Evolutionary conservation across 257 asterid genomes (phyloP), one percentile per base, ranked within the genome.

Genomic region (Craterostigma plantagineum): DNA sequence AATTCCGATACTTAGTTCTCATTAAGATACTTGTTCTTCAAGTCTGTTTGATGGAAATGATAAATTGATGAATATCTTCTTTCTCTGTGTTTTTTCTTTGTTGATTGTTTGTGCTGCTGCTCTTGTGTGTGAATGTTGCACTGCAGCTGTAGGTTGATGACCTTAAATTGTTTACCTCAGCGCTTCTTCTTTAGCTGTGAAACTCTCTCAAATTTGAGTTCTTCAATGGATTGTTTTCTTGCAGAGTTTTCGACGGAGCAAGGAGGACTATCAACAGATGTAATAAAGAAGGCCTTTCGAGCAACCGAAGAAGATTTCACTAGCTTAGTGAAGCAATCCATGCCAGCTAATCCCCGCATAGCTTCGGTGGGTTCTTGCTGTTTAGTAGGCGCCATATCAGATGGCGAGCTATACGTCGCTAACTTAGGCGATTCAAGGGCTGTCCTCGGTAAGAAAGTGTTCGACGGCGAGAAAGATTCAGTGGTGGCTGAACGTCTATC

Each of bases 361-460:
- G 91, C 86, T 57, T 74, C 95, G 0, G 93, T 70, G 40, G 98
- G 98, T 43, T 79, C 95, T 0, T 90, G 98, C 50, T 79, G 95
- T 55, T 69, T 90, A 23, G 71, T 90, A 9, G 98, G 98, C 50
- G 92, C 92, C 4, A 83, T 90, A 57, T 72, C 95, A 4, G 67
- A 72, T 4, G 91, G 83, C 8, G 62, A 76, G 55, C 47, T 87
- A 51, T 75, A 67, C 33, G 90, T 87, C 14, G 98, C 93, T 0
- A 87, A 82, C 58, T 67, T 82, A 65, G 98, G 98, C 34, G 98
- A 87, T 59, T 87, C 95, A 0, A 87, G 98, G 48, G 95, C 98
- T 30, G 98, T 83, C 52, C 85, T 90, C n/a, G 98, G 95, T n/a
- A 67, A 83, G 42, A 75, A 60, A 52, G 81, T 71, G 49, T 63